These are phyloP conservation scores for Termitomyces sp. DNA, from an alignment of 768 basidiomycete genomes.

Conservation along the genomic window DNA sequence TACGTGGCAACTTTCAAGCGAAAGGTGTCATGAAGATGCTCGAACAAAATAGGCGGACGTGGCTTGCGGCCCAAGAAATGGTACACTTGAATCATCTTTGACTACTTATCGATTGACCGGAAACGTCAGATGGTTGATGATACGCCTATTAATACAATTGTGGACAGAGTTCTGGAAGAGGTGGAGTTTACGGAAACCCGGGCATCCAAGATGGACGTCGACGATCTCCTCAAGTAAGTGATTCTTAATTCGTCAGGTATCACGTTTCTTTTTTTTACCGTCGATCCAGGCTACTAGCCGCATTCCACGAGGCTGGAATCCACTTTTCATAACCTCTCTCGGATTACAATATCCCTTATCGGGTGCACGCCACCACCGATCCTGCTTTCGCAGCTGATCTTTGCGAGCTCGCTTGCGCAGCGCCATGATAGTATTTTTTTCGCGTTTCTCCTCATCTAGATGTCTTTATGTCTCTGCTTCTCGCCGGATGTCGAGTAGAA, in stretches of 20 bases:
- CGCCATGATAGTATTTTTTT: neutral
- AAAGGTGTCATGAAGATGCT: constrained; percentile 95
- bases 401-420: constrained; percentile 1
- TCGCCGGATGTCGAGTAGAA: constrained; percentile 1
- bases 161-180: constrained; percentile 70
- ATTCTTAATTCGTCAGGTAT: neutral
- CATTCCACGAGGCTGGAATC: constrained; percentile 71
- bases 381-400: neutral
- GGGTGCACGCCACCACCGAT: neutral
- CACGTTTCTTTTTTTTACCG: neutral
- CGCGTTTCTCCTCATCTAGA: neutral
- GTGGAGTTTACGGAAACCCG: constrained; percentile 72
- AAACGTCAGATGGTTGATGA: constrained; percentile 17
- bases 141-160: constrained; percentile 59
- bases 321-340: constrained; percentile 51
- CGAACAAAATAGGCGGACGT: constrained; percentile 89
- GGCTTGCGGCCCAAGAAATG: constrained; percentile 78
- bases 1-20: constrained; percentile 86
- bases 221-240: constrained; percentile 83
- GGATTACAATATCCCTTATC: neutral
- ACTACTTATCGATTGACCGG: neutral
- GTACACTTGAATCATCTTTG: constrained; percentile 21
- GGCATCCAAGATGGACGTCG: constrained; percentile 90
- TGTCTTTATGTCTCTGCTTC: neutral
- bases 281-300: constrained; percentile 53